phyloP scores from a whole-genome alignment of 495 filamentous ascomycete genomes.

The Penicillium nucicola region DNA sequence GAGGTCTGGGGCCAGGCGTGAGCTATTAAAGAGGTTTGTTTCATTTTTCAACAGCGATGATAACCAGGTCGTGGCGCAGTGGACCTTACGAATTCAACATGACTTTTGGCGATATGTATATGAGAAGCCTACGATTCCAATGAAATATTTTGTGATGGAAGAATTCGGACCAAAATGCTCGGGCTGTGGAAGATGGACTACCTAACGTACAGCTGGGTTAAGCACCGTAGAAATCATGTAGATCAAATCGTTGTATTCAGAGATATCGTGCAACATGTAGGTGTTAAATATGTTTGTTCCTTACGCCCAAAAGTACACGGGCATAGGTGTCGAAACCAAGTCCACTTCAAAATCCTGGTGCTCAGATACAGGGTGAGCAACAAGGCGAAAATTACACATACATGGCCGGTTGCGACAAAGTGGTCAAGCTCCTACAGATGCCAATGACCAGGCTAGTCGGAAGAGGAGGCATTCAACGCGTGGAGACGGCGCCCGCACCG shows the following conservation, averaged over 20 bases:
- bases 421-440: background rate
- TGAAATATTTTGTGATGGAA: too few relatives aligned
- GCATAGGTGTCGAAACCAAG: background rate
- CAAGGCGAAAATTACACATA: background rate
- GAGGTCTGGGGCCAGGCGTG: conserved; percentile 40
- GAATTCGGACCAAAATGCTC: too few relatives aligned
- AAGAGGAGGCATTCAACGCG: conserved; percentile 5
- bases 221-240: background rate
- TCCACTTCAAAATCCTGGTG: background rate
- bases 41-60: background rate
- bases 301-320: background rate
- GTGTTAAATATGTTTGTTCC: conserved; percentile 2
- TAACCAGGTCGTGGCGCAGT: background rate
- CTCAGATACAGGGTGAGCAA: background rate
- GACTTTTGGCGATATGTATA: background rate
- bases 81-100: background rate
- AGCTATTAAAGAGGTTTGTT: background rate
- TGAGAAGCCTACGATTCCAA: too few relatives aligned
- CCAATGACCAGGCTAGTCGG: background rate
- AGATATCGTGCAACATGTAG: background rate
- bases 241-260: background rate
- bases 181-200: too few relatives aligned
- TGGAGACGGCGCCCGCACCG: conserved; percentile 21
- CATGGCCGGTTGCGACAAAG: background rate
- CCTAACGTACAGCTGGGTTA: too few relatives aligned